Conservation (phyloP, 495 filamentous ascomycete species). For the Elasticomyces elasticus region DNA sequence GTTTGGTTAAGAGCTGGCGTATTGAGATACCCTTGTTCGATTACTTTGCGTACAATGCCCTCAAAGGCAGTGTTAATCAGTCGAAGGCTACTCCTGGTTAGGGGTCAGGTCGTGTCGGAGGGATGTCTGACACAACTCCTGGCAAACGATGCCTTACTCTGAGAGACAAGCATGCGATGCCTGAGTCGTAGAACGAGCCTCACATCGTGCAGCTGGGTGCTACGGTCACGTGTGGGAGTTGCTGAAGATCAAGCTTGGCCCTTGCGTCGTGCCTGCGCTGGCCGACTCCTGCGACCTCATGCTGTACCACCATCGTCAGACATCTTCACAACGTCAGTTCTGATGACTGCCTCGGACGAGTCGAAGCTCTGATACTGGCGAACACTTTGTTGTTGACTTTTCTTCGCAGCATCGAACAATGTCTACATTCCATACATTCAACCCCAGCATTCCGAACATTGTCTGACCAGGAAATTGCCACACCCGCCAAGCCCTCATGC, state of each 20-base stretch:
- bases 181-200: neutral
- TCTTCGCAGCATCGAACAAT: conserved; percentile 1
- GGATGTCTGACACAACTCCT: too few species aligned
- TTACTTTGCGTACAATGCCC: too few species aligned
- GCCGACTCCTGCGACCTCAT: conserved; percentile 6
- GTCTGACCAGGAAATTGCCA: conserved; percentile 15
- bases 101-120: too few species aligned
- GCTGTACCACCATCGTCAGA: conserved; percentile 4
- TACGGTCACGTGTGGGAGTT: neutral
- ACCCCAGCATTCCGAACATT: conserved; percentile 6
- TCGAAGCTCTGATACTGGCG: too few species aligned
- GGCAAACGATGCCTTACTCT: neutral
- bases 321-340: neutral
- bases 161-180: neutral
- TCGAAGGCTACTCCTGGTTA: too few species aligned
- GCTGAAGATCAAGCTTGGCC: neutral
- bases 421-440: conserved; percentile 6
- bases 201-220: neutral
- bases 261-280: conserved; percentile 1
- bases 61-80: too few species aligned
- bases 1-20: too few species aligned
- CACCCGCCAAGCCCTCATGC: conserved; percentile 8
- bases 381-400: neutral
- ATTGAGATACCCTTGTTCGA: too few species aligned
- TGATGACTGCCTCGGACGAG: too few species aligned